Evolutionary conservation across 1,284 basidiomycete genomes (phyloP), one percentile per base, ranked within the genome.

Genomic region (Malassezia nana): DNA sequence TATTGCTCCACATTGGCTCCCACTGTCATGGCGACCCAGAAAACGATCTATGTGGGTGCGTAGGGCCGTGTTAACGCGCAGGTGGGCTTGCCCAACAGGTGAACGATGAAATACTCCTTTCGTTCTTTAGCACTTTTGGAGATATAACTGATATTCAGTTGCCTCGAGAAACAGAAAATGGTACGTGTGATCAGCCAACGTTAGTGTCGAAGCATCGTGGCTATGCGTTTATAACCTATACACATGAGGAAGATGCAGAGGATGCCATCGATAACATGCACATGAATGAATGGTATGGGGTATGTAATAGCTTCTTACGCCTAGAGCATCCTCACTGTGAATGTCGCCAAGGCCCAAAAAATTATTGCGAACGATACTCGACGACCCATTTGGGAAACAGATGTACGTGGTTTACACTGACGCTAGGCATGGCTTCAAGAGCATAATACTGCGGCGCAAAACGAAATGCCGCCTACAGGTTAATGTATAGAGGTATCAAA

Each of bases 231-330:
- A 51, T 56, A 12, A 56, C 54, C 15, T 56, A 40, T 28, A 18
- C 48, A 2, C 20, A 50, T 13, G 54, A 47, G 29, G 39, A 50
- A 13, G 54, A 46, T 15, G 54, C 54, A 3, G 54, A 56, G 35
- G 54, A 56, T 29, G 54, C 54, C 2, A 56, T 56, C 13, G 54
- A 56, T 46, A 56, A 56, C 18, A 56, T 56, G 54, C 40, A 56
- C n/a, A 8, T 56, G 31, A 56, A 56, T 30, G 54, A 56, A 39
- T 28, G 50, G 10, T 49, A 38, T 25, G 54, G 54, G 8, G 54
- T 56, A 51, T 13, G 54, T 56, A 5, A n/a, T 18, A 26, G 32
- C 4, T 24, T n/a, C 40, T 51, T 6, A 51, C 28, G 7, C 1
- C 35, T 15, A 56, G 54, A 51, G 43, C 16, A 25, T 56, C n/a